Conservation (phyloP, 331 rosid genomes). For the Rosa hybrid region DNA sequence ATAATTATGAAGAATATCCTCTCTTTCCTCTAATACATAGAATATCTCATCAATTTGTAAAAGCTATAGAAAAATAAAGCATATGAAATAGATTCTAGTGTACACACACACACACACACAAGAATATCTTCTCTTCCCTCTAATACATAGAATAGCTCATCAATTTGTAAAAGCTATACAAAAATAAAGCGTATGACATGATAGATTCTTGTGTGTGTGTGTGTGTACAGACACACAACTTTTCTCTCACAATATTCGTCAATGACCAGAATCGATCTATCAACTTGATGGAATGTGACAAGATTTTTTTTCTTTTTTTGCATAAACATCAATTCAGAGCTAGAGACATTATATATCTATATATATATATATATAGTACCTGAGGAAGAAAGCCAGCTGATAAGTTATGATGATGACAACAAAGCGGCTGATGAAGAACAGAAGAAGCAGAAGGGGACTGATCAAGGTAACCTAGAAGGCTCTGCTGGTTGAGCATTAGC, state of each 20-base stretch:
- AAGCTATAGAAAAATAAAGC: neutral
- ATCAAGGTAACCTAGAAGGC: conserved; percentile 21
- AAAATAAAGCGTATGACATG: neutral
- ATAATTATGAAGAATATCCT: neutral
- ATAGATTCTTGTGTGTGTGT: neutral
- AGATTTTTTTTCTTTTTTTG: neutral
- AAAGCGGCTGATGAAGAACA: conserved; percentile 27
- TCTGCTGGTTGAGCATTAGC: conserved; percentile 8
- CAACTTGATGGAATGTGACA: neutral
- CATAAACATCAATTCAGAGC: neutral
- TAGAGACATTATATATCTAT: neutral
- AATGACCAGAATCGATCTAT: neutral
- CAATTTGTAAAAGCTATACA: neutral
- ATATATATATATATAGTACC: neutral
- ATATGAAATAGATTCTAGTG: neutral
- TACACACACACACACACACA: neutral
- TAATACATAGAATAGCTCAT: neutral
- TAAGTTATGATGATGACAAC: conserved; percentile 18
- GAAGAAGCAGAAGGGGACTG: conserved; percentile 8
- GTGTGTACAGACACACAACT: neutral
- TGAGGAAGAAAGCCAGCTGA: conserved; percentile 21
- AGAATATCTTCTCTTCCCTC: neutral
- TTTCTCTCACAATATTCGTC: neutral
- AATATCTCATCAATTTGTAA: neutral
- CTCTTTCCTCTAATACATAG: neutral